Percentiles rank a stretch among this genome's conserved stretches.
phyloP scores from a whole-genome alignment of 2,329 filamentous ascomycete genomes.

The Neocucurbitaria cava region DNA sequence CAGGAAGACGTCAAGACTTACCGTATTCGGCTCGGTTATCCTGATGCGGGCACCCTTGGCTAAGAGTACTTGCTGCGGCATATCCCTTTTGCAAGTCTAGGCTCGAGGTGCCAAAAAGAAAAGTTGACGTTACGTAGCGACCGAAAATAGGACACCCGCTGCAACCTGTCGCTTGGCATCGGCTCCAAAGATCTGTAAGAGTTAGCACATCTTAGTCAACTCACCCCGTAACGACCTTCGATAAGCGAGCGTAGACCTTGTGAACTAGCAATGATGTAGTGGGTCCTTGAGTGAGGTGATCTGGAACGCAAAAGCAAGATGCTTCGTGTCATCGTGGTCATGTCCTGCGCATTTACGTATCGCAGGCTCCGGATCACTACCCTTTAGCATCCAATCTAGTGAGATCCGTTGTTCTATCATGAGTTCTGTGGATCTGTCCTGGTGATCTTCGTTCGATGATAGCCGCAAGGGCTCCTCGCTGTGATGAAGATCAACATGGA shows the following conservation, averaged over 20 bases:
- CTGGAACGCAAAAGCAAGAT: conserved; percentile 4
- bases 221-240: background rate
- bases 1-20: background rate
- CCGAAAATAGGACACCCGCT: background rate
- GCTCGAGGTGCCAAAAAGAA: background rate
- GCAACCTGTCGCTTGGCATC: background rate
- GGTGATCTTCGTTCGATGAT: background rate
- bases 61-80: background rate
- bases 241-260: background rate
- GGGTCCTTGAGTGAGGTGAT: background rate
- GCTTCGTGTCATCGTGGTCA: background rate
- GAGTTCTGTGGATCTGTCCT: background rate
- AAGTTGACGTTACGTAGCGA: background rate
- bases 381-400: background rate
- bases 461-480: background rate
- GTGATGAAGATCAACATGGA: background rate
- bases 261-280: background rate
- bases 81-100: background rate
- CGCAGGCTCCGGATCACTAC: background rate
- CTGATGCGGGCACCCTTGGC: background rate
- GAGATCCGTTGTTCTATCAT: background rate
- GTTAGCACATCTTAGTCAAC: background rate
- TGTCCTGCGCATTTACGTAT: background rate
- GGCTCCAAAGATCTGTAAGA: background rate
- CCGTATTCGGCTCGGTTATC: background rate